Conservation (phyloP, 768 basidiomycete species). For the Inosperma sp. region DNA sequence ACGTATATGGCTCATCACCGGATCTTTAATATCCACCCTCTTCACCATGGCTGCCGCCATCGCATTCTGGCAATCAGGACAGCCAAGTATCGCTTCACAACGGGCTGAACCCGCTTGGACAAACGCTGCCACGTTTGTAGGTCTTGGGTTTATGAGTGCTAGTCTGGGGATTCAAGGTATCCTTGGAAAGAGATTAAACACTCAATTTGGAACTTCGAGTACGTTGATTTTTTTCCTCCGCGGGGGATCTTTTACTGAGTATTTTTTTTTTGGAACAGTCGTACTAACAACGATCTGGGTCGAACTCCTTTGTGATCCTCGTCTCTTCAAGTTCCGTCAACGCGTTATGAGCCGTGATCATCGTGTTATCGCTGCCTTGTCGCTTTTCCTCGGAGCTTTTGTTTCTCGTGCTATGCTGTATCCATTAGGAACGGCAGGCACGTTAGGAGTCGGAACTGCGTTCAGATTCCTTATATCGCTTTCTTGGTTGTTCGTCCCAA, state of each 20-base stretch:
- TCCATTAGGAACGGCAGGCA: conserved; percentile 53
- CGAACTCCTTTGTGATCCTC: conserved; percentile 78
- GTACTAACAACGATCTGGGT: conserved; percentile 88
- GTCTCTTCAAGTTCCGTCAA: conserved; percentile 56
- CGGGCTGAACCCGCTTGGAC: conserved; percentile 70
- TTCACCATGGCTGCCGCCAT: conserved; percentile 73
- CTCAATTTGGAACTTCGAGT: conserved; percentile 77
- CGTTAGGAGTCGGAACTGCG: conserved; percentile 64
- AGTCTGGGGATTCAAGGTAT: conserved; percentile 84
- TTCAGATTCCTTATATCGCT: conserved; percentile 57
- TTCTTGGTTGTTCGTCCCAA: conserved; percentile 64
- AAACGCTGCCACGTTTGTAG: conserved; percentile 59
- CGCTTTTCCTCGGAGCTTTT: conserved; percentile 79
- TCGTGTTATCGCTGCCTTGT: conserved; percentile 56
- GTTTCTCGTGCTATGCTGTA: conserved; percentile 54
- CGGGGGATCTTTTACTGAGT: not conserved
- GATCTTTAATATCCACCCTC: conserved; percentile 70
- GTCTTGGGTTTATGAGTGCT: conserved; percentile 76
- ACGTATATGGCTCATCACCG: conserved; percentile 67
- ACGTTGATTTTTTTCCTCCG: conserved; percentile 24
- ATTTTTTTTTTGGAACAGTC: conserved; percentile 36
- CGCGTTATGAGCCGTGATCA: conserved; percentile 62
- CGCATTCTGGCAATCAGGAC: conserved; percentile 63
- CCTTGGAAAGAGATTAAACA: conserved; percentile 74
- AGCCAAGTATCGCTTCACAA: conserved; percentile 46